Conservation (phyloP, 148 eudicot species). For the Oxyria digyna region DNA sequence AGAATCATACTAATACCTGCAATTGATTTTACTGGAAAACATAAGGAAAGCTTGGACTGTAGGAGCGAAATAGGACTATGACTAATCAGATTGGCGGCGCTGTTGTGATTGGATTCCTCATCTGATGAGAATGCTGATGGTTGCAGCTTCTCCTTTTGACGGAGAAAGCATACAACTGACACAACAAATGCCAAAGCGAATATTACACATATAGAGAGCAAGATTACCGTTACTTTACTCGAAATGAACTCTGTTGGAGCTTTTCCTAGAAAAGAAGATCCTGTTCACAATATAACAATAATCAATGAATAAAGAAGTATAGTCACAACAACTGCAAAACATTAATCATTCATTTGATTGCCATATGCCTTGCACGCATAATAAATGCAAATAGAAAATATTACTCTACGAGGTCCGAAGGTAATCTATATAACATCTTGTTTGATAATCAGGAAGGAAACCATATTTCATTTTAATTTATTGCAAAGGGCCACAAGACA, state of each 20-base stretch:
- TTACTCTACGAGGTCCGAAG: neutral
- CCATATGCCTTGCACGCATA: neutral
- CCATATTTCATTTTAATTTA: neutral
- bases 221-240: conserved; percentile 35
- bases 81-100: conserved; percentile 55
- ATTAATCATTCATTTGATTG: neutral
- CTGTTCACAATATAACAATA: conserved; percentile 27
- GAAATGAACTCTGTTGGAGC: conserved; percentile 33
- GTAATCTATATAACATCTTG: neutral
- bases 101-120: conserved; percentile 46
- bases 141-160: conserved; percentile 30
- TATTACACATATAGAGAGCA: conserved; percentile 43
- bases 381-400: neutral
- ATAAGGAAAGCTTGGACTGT: conserved; percentile 18
- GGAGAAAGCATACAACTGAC: conserved; percentile 35
- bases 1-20: conserved; percentile 29
- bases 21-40: conserved; percentile 19
- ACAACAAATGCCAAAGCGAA: conserved; percentile 44
- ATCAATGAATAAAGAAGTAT: neutral
- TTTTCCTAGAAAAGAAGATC: conserved; percentile 24
- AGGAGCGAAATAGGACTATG: conserved; percentile 28
- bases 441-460: neutral
- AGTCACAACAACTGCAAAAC: neutral
- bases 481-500: neutral
- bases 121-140: conserved; percentile 33